Evolutionary conservation across 208 protist genomes (phyloP), one percentile per base, ranked within the genome.

Genomic region (Crithidia expoeki): DNA sequence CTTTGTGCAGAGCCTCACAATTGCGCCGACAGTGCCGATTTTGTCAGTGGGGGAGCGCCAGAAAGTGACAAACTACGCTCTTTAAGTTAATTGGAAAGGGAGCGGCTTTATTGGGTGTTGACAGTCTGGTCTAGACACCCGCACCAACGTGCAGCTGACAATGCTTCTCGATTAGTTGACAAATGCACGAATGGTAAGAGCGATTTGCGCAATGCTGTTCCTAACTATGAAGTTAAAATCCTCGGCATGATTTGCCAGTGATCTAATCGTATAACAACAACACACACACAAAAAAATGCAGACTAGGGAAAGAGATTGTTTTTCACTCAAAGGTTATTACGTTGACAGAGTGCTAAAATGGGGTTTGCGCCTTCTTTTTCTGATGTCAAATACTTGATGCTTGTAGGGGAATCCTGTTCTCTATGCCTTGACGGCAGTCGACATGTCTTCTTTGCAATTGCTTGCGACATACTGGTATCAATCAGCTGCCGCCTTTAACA

Each of bases 11-110:
- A 84, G 79, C 50, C 17, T 94, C 17, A 57, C 77, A 23, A 81
- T 94, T 16, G 83, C 87, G 2, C 87, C 80, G 23, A 89, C 83
- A 19, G 57, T 93, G n/a, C 87, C 89, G 14, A 77, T 96, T 21
- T 67, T 96, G 2, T 96, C 92, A 25, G 83, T 96, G 12, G 89
- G 92, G n/a, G 92, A 94, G 78, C 83, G 83, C 12, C 82, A 87
- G 55, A 89, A 88, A 57, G 89, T 96, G 34, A 91, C 85, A 0
- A 94, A 94, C 76, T 96, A 96, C 55, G 89, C 87, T 0, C 66
- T 94, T 28, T 96, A 81, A 80, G 42, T n/a, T 9, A 16, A 51
- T 19, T 55, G n/a, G 16, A 4, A 57, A 42, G 57, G 57, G 44
- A 17, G 32, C n/a, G n/a, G 12, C 6, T 16, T 16, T 6, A 12